These are phyloP conservation scores for Metschnikowia chrysomelidarum DNA, from an alignment of 805 yeast genomes.

Conservation along the genomic window DNA sequence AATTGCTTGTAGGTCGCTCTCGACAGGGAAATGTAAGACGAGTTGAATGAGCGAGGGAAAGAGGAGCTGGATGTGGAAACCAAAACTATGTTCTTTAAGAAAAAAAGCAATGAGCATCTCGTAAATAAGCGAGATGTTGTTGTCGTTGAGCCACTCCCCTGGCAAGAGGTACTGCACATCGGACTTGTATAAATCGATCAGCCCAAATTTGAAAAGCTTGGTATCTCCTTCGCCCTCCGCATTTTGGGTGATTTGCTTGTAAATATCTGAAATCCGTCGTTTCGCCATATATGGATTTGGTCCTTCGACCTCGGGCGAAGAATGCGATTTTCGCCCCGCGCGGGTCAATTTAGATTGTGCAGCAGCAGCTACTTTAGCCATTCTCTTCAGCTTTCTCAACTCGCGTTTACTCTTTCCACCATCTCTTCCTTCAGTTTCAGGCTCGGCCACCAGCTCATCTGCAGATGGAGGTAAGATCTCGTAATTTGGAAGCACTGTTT, in stretches of 20 bases:
- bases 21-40: constrained; percentile 47
- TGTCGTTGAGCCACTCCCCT: constrained; percentile 75
- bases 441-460: constrained; percentile 1
- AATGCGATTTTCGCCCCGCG: not conserved
- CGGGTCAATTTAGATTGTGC: constrained; percentile 4
- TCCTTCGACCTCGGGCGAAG: constrained; percentile 2
- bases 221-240: constrained; percentile 16
- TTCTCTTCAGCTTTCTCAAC: constrained; percentile 1
- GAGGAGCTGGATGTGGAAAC: constrained; percentile 33
- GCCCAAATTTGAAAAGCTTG: constrained; percentile 49
- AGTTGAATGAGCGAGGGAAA: constrained; percentile 65
- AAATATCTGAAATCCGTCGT: constrained; percentile 9
- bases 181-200: constrained; percentile 54
- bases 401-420: constrained; percentile 12
- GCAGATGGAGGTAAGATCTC: constrained; percentile 2
- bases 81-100: constrained; percentile 18
- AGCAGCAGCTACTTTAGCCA: constrained; percentile 2
- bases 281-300: constrained; percentile 10
- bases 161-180: constrained; percentile 58
- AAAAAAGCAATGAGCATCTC: constrained; percentile 41
- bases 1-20: constrained; percentile 36
- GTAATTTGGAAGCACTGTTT: constrained; percentile 7
- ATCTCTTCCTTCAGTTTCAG: constrained; percentile 6
- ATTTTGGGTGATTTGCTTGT: constrained; percentile 10
- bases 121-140: constrained; percentile 60